phyloP scores from a whole-genome alignment of 306 rosid genomes.

The Heteromeles arbutifolia region DNA sequence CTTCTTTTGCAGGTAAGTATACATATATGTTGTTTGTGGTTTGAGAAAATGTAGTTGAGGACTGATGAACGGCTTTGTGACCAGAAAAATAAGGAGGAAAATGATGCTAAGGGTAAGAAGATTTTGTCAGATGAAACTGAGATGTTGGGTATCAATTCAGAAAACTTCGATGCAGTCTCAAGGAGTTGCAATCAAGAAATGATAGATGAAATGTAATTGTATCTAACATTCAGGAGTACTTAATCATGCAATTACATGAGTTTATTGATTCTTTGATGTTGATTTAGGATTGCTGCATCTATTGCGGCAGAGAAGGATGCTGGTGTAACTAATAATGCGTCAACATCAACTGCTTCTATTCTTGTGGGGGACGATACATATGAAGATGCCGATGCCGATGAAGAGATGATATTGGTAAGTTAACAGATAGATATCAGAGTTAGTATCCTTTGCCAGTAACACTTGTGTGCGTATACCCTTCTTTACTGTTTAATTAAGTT shows the following conservation, averaged over 20 bases:
- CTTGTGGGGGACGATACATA: slow-evolving; percentile 36
- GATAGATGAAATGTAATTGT: slow-evolving; percentile 67
- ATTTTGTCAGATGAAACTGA: slow-evolving; percentile 6
- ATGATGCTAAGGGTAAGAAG: slow-evolving; percentile 27
- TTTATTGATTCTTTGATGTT: slow-evolving; percentile 7
- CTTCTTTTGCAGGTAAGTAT: slow-evolving; percentile 51
- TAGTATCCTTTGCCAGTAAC: background rate
- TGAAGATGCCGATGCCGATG: slow-evolving; percentile 41
- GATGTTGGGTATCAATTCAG: slow-evolving; percentile 12
- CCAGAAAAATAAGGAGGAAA: slow-evolving; percentile 15
- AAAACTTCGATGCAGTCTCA: background rate
- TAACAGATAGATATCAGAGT: background rate
- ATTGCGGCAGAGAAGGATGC: slow-evolving; percentile 62
- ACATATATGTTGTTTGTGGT: slow-evolving; percentile 1
- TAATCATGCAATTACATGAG: slow-evolving; percentile 15
- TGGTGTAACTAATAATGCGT: slow-evolving; percentile 25
- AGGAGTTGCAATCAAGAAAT: slow-evolving; percentile 47
- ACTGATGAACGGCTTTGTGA: slow-evolving; percentile 8
- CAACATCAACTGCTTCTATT: slow-evolving; percentile 27
- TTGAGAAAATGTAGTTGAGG: background rate
- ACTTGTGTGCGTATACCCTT: background rate
- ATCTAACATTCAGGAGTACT: slow-evolving; percentile 10
- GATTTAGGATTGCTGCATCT: slow-evolving; percentile 86
- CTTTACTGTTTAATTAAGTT: background rate
- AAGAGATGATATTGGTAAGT: slow-evolving; percentile 67